phyloP scores from a whole-genome alignment of 305 asterid genomes.

The Petunia hybrid region DNA sequence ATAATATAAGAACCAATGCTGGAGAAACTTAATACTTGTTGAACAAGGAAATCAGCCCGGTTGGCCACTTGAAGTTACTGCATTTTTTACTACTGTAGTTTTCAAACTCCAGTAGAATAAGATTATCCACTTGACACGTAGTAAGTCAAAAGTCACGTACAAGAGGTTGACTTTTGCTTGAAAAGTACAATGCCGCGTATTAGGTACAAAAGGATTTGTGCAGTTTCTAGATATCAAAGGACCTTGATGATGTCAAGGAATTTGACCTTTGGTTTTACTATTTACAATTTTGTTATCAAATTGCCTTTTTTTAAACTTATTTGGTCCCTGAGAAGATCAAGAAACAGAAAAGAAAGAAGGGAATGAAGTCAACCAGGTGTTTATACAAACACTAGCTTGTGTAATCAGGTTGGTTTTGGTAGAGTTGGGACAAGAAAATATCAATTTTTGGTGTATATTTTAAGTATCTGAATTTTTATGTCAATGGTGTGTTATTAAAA shows the following conservation, averaged over 20 bases:
- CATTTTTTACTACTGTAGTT: not conserved
- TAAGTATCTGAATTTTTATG: not conserved
- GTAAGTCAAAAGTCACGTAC: conserved; percentile 27
- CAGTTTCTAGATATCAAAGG: conserved; percentile 13
- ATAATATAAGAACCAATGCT: no score
- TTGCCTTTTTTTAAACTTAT: conserved; percentile 20
- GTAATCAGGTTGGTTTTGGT: conserved; percentile 35
- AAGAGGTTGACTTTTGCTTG: conserved; percentile 47
- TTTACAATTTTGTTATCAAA: conserved; percentile 32
- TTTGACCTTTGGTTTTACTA: conserved; percentile 50
- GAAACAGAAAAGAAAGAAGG: conserved; percentile 24
- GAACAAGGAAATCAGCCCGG: not conserved
- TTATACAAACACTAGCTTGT: conserved; percentile 34
- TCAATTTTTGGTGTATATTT: not conserved
- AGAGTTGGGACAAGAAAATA: conserved; percentile 12
- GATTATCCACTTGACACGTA: not conserved
- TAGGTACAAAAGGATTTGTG: conserved; percentile 49
- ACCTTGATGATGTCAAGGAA: conserved; percentile 55
- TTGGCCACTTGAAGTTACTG: not conserved
- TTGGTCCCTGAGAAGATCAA: conserved; percentile 27
- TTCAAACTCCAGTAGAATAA: not conserved
- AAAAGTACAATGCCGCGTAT: conserved; percentile 44
- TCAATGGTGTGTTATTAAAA: not conserved
- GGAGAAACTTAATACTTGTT: not conserved
- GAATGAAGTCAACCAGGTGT: conserved; percentile 42